Percentiles rank a stretch among this genome's conserved stretches.
Evolutionary conservation across 2,329 filamentous ascomycete species (phyloP).

Genomic region (Arthrobotrys megalospora): DNA sequence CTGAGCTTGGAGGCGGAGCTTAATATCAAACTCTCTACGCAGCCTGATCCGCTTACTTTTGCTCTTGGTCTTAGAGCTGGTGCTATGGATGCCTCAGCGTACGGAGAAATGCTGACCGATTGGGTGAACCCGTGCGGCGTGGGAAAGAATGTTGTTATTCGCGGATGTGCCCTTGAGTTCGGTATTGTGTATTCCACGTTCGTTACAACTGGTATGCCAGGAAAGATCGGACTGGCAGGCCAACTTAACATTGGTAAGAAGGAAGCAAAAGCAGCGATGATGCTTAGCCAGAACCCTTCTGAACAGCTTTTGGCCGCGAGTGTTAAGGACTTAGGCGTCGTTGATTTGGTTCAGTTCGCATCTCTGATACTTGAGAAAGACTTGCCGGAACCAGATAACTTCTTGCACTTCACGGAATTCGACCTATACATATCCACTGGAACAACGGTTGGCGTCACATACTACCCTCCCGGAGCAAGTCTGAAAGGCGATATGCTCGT

Average conservation of each 20-base stretch:
- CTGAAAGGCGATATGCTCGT: conserved; percentile 58
- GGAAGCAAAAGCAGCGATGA: conserved; percentile 58
- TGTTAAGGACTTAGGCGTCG: conserved; percentile 25
- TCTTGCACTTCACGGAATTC: conserved; percentile 53
- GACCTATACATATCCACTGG: conserved; percentile 60
- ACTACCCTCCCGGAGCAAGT: conserved; percentile 55
- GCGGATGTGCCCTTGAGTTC: conserved; percentile 55
- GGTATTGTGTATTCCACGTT: conserved; percentile 58
- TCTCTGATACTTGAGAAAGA: conserved; percentile 38
- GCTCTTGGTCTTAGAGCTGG: conserved; percentile 60
- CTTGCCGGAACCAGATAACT: conserved; percentile 44
- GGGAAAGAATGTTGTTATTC: conserved; percentile 53
- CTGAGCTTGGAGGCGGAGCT: conserved; percentile 51
- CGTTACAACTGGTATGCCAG: conserved; percentile 46
- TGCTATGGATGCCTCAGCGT: conserved; percentile 44
- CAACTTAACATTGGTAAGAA: conserved; percentile 61
- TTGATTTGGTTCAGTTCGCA: conserved; percentile 60
- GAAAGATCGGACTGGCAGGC: conserved; percentile 58
- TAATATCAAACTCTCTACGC: conserved; percentile 52
- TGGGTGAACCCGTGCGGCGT: conserved; percentile 62
- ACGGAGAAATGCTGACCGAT: conserved; percentile 60
- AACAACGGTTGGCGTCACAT: conserved; percentile 53
- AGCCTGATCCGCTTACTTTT: conserved; percentile 58
- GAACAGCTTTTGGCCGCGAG: conserved; percentile 59
- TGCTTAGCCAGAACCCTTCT: conserved; percentile 57